Base-by-base conservation (phyloP, 805 yeast species). In the Ogataea methylovora region DNA sequence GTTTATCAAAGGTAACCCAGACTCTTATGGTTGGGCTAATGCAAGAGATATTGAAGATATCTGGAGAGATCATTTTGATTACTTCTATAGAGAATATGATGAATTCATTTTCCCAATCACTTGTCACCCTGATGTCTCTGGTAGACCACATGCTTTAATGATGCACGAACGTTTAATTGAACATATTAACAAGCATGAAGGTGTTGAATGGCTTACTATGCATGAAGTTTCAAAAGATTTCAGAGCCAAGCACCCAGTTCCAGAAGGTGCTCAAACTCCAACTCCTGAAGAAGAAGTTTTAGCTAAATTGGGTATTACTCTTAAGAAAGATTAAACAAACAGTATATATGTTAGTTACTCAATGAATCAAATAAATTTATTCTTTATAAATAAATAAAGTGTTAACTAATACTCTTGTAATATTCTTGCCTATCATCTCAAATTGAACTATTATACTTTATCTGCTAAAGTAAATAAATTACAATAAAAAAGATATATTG, bases 151-250 rank as follows among this genome's bases (percentile, higher is more conserved):
- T 39, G 62, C 42, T 7, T 16, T 56, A 13, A 32, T 57, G 37
- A 58, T 59, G 63, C 64, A 59, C 40, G 63, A 59, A 36, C 38
- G 63, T 28, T 29, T 59, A 25, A 59, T 59, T 33, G 63, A 58
- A 32, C 51, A 49, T 36, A 56, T 59, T 40, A 59, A 59, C 44
- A 43, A 41, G 21, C 63, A 59, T 38, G 64, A 58, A 24, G 64
- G 64, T 16, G 62, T 59, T 19, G 63, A 58, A 37, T 59, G 64
- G 64, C 52, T 56, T 26, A 59, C 64, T n/a, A 58, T 59, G 63
- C 61, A 51, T 29, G 48, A 58, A 33, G 54, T 59, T 31, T 41
- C 49, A 23, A 51, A 52, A 29, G 62, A 58, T 21, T 58, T 55
- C 37, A 52, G 58, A 38, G 30, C 44, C 4, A 51, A 40, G 29